Evolutionary conservation across 371 early-diverging fungal species (phyloP).

Genomic region (Syncephalastrum contaminatum): DNA sequence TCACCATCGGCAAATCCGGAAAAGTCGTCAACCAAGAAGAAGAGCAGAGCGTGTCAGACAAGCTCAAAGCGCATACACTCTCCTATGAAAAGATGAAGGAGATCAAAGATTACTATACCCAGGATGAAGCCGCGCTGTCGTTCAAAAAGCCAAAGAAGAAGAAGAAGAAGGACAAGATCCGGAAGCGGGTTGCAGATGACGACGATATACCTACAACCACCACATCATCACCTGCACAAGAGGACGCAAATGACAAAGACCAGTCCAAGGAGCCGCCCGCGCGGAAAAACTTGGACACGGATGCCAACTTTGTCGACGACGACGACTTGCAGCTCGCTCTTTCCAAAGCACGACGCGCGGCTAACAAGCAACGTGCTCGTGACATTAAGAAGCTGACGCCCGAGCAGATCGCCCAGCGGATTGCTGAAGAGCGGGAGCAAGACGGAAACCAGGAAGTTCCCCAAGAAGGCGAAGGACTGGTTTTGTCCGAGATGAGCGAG

Average conservation of each 20-base stretch:
- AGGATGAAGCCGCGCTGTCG: constrained; percentile 74
- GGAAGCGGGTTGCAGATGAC: constrained; percentile 39
- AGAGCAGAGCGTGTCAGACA: constrained; percentile 53
- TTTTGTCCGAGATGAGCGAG: constrained; percentile 64
- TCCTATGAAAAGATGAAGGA: constrained; percentile 65
- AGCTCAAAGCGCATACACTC: constrained; percentile 61
- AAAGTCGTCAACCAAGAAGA: constrained; percentile 17
- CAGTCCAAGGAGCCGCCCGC: not conserved
- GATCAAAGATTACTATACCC: constrained; percentile 81
- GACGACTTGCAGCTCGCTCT: constrained; percentile 89
- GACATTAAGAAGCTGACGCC: constrained; percentile 49
- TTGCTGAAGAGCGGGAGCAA: constrained; percentile 28
- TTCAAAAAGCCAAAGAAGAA: constrained; percentile 80
- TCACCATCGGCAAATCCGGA: constrained; percentile 42
- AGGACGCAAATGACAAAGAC: too few relatives aligned
- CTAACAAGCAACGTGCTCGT: constrained; percentile 52
- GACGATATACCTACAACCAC: constrained; percentile 23
- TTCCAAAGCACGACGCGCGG: constrained; percentile 69
- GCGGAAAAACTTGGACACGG: constrained; percentile 22
- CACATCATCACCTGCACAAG: constrained; percentile 1
- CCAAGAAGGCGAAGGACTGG: constrained; percentile 45
- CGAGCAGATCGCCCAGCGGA: constrained; percentile 55
- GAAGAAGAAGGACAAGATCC: constrained; percentile 56
- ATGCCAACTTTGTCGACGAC: constrained; percentile 89
- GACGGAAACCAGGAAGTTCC: constrained; percentile 29